Percentiles rank a stretch among this genome's conserved stretches.
These are phyloP conservation scores for Trametes coccinea DNA, from an alignment of 768 basidiomycete species.

Conservation along the genomic window DNA sequence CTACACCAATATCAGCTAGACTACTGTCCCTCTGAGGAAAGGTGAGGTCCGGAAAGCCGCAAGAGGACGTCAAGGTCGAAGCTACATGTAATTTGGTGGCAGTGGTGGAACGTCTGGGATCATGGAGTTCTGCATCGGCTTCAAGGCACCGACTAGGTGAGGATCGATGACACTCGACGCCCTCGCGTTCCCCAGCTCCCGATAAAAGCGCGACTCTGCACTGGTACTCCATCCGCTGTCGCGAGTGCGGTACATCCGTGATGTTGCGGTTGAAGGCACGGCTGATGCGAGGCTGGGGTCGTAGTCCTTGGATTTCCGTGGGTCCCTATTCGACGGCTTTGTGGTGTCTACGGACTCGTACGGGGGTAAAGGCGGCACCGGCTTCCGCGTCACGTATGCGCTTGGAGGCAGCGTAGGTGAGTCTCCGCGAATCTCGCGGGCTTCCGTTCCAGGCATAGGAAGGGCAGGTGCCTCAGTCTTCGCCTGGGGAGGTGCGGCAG, in stretches of 20 bases:
- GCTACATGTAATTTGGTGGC: not conserved
- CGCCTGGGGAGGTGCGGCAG: not conserved
- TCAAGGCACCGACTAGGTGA: not conserved
- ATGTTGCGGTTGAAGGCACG: slow-evolving; percentile 10
- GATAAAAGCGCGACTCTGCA: not conserved
- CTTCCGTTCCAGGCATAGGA: not conserved
- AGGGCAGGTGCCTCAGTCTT: not conserved
- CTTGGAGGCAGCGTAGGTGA: not conserved
- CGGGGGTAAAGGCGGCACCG: not conserved
- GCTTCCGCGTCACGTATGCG: not conserved
- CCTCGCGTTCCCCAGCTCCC: not conserved
- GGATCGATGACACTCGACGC: slow-evolving; percentile 12
- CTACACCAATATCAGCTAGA: no score
- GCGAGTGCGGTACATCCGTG: slow-evolving; percentile 5
- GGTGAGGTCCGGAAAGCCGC: no score
- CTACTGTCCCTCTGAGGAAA: no score
- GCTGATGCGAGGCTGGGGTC: not conserved
- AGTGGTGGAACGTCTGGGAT: slow-evolving; percentile 4
- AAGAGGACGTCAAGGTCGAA: no score
- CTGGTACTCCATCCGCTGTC: not conserved
- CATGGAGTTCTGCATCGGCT: slow-evolving; percentile 1
- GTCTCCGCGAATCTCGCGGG: not conserved
- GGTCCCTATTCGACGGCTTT: not conserved
- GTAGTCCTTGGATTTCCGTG: not conserved
- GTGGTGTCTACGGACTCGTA: not conserved